Conservation (phyloP, 1,284 basidiomycete genomes). For the Austroboletus novae-zelandiae region DNA sequence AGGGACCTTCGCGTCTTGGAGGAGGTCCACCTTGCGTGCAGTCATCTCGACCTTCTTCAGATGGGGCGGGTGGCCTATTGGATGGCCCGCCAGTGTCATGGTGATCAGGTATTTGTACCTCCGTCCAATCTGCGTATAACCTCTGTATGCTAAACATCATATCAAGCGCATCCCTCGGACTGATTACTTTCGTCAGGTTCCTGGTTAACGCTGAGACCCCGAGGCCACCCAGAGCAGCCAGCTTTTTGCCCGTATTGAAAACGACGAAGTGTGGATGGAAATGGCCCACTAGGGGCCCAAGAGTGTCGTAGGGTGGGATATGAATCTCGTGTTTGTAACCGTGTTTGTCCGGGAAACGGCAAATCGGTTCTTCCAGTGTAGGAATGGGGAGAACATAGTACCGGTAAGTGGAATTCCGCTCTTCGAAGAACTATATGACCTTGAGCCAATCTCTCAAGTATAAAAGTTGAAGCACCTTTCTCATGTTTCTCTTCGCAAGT, state of each 20-base stretch:
- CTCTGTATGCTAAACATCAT: no score
- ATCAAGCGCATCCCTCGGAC: no score
- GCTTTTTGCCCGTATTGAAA: slow-evolving; percentile 1
- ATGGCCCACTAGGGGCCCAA: not conserved
- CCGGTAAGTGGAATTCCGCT: not conserved
- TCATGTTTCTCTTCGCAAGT: not conserved
- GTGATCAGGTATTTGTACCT: not conserved
- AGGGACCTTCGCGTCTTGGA: no score
- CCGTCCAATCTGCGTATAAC: not conserved
- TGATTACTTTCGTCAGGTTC: no score
- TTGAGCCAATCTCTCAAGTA: not conserved
- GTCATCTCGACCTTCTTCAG: not conserved
- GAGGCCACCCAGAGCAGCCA: not conserved
- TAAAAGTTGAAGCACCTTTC: not conserved
- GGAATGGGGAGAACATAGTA: slow-evolving; percentile 1
- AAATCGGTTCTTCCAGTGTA: not conserved
- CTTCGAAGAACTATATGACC: not conserved
- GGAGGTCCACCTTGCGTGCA: no score
- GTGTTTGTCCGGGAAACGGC: not conserved
- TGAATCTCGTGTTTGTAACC: not conserved
- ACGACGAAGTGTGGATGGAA: slow-evolving; percentile 1
- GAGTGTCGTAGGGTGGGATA: not conserved
- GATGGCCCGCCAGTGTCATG: not conserved
- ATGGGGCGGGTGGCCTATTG: not conserved
- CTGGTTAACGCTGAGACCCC: no score